phyloP scores from a whole-genome alignment of 176 grass and related monocot genomes.

The Hsuehochloa calcarea region DNA sequence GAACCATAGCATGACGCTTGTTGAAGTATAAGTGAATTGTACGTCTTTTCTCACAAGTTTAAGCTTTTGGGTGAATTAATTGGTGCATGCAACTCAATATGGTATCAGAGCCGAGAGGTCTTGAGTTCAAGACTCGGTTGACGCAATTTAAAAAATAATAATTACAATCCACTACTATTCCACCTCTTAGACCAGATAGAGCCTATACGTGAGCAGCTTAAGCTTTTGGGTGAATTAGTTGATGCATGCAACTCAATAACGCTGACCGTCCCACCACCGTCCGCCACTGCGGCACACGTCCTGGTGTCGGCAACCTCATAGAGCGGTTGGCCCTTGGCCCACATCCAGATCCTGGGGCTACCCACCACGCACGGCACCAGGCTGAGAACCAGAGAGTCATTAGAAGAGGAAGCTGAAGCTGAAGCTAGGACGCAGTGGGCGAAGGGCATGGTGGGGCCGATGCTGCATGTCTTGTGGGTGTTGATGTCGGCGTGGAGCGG shows the following conservation, averaged over 20 bases:
- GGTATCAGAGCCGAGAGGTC: too few species aligned
- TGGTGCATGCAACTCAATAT: too few species aligned
- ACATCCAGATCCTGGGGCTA: constrained; percentile 81
- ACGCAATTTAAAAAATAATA: too few species aligned
- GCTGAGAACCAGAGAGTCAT: constrained; percentile 32
- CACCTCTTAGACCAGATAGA: too few species aligned
- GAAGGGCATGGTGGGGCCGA: constrained; percentile 85
- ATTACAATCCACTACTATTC: too few species aligned
- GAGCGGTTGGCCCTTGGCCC: constrained; percentile 52
- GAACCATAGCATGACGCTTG: constrained; percentile 87
- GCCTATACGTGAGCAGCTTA: too few species aligned
- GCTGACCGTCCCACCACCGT: constrained; percentile 48
- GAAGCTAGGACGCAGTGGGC: constrained; percentile 50
- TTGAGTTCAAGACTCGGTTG: too few species aligned
- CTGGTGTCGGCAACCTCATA: constrained; percentile 62
- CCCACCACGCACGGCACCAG: constrained; percentile 82
- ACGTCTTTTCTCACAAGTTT: too few species aligned
- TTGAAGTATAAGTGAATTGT: too few species aligned
- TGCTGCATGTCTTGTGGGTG: constrained; percentile 70
- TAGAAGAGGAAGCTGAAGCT: background rate
- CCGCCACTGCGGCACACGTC: constrained; percentile 44
- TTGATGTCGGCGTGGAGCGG: constrained; percentile 93
- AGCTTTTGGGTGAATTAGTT: too few species aligned
- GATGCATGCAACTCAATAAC: too few species aligned
- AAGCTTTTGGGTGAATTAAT: too few species aligned